phyloP scores from a whole-genome alignment of 208 protist species.

The Trypanosoma grayi region DNA sequence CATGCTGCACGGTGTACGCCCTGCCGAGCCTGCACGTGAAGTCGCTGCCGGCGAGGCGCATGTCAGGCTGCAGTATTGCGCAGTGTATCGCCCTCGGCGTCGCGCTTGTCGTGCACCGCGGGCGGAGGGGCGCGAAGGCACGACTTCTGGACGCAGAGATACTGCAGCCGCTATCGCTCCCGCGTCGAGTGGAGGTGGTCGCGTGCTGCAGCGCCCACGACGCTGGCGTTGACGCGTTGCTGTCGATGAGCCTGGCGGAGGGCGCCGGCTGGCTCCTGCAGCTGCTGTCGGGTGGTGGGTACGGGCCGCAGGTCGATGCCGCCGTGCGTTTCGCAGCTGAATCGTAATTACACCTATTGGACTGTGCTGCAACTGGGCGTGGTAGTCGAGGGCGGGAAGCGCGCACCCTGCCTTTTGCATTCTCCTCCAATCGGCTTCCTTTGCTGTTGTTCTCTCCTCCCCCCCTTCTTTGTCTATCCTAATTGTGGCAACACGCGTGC shows the following conservation, averaged over 20 bases:
- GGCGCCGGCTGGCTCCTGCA: conserved; percentile 16
- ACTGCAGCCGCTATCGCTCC: conserved; percentile 1
- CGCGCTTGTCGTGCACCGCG: conserved; percentile 8
- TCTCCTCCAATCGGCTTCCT: too few relatives aligned
- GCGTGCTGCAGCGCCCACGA: not conserved
- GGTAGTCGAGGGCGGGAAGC: not conserved
- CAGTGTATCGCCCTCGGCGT: conserved; percentile 29
- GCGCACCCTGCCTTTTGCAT: not conserved
- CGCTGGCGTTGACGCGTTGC: conserved; percentile 6
- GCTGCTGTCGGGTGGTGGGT: conserved; percentile 6
- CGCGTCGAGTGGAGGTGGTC: not conserved
- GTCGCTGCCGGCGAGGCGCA: conserved; percentile 18
- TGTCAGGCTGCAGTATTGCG: conserved; percentile 21
- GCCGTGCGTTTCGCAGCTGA: conserved; percentile 9
- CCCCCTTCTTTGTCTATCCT: too few relatives aligned
- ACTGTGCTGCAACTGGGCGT: not conserved
- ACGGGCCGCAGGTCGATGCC: not conserved
- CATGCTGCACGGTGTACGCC: conserved; percentile 22
- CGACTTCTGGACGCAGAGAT: conserved; percentile 20
- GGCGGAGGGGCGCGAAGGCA: conserved; percentile 7
- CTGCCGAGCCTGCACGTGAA: conserved; percentile 38
- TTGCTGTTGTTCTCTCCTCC: too few relatives aligned
- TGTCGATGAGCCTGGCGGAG: conserved; percentile 6
- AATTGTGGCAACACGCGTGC: too few relatives aligned
- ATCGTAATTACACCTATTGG: not conserved